A percentile compares a stretch with the other conserved stretches of the same genome.
Evolutionary conservation across 495 filamentous ascomycete genomes (phyloP).

Genomic region (Pyrenula aspistea): DNA sequence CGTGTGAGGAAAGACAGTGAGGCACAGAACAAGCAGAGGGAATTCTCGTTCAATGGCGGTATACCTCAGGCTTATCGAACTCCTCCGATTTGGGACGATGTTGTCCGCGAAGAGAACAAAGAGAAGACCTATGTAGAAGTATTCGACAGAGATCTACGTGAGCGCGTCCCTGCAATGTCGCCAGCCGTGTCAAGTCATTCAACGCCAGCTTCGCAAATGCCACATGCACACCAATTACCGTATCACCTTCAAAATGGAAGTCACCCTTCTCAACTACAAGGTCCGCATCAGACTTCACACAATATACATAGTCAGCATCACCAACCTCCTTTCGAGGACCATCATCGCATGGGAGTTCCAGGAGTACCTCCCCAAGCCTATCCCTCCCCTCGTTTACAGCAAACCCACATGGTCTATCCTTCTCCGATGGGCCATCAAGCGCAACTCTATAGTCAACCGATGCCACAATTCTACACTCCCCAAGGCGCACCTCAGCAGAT

Average conservation of each 20-base stretch:
- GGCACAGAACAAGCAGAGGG: conserved; percentile 28
- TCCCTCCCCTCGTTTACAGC: conserved; percentile 67
- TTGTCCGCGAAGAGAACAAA: conserved; percentile 41
- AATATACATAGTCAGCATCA: conserved; percentile 54
- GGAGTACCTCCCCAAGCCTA: conserved; percentile 65
- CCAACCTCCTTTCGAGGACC: conserved; percentile 60
- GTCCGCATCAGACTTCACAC: conserved; percentile 52
- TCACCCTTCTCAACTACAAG: conserved; percentile 30
- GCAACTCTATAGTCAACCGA: conserved; percentile 62
- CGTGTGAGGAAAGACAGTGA: conserved; percentile 50
- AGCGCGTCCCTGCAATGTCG: conserved; percentile 42
- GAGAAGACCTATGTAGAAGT: conserved; percentile 62
- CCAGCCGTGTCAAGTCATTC: conserved; percentile 51
- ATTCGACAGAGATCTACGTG: conserved; percentile 50
- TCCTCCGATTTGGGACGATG: conserved; percentile 58
- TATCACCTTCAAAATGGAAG: conserved; percentile 37
- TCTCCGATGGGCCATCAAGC: conserved; percentile 55
- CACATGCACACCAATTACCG: conserved; percentile 69
- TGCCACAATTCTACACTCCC: conserved; percentile 58
- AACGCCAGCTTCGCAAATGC: conserved; percentile 42
- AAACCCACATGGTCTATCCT: conserved; percentile 55
- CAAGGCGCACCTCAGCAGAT: conserved; percentile 44
- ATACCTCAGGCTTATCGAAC: conserved; percentile 70
- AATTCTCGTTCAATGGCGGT: conserved; percentile 53
- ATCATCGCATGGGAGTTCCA: conserved; percentile 77